phyloP scores from a whole-genome alignment of 768 basidiomycete species.

The Psilocybe cyanescens region DNA sequence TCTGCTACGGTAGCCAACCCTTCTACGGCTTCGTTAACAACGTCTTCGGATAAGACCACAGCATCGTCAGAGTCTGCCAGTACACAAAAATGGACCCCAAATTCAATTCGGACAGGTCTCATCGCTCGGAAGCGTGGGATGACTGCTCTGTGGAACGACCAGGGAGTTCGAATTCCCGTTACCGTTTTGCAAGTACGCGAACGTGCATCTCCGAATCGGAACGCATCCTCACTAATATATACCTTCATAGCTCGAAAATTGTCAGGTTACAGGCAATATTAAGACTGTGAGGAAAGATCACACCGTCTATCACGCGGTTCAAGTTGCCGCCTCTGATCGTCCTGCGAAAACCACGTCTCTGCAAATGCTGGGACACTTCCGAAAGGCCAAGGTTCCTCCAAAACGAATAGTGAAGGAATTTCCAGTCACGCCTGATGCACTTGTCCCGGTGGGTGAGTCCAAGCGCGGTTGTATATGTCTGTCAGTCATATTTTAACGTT shows the following conservation, averaged over 20 bases:
- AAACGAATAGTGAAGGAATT: conserved; percentile 91
- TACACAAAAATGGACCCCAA: conserved; percentile 77
- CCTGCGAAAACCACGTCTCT: conserved; percentile 71
- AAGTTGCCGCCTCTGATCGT: conserved; percentile 85
- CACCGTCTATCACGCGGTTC: conserved; percentile 88
- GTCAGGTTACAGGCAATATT: conserved; percentile 86
- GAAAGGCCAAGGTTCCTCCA: conserved; percentile 76
- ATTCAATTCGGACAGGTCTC: conserved; percentile 86
- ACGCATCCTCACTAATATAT: neutral
- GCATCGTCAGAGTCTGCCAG: conserved; percentile 23
- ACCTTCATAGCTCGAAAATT: conserved; percentile 71
- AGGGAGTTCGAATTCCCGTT: conserved; percentile 86
- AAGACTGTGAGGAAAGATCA: conserved; percentile 63
- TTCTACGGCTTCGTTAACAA: conserved; percentile 28
- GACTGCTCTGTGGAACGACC: conserved; percentile 91
- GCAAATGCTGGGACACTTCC: conserved; percentile 90
- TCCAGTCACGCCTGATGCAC: conserved; percentile 84
- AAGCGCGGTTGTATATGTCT: neutral
- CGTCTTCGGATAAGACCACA: conserved; percentile 22
- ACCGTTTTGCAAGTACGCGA: conserved; percentile 87
- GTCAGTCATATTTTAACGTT: neutral
- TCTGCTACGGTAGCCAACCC: conserved; percentile 36
- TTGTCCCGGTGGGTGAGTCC: conserved; percentile 82
- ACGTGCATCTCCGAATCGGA: neutral
- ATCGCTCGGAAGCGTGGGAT: conserved; percentile 97